A percentile compares a stretch with the other conserved stretches of the same genome.
These are phyloP conservation scores for Trametes maxima DNA, from an alignment of 768 basidiomycete genomes.

Conservation along the genomic window DNA sequence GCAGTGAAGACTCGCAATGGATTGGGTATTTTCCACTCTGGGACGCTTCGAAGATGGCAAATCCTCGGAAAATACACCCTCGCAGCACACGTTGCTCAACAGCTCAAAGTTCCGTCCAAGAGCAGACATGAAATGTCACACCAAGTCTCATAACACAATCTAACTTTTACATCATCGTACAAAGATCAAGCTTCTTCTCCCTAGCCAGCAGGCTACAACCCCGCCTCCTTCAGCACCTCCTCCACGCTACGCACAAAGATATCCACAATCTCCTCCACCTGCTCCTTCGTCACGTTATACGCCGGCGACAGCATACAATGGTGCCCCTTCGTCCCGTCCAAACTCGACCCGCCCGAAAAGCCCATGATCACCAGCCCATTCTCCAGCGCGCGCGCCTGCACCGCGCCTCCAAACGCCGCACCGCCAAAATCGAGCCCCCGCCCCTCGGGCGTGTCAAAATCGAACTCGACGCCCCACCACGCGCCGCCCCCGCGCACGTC, in stretches of 20 bases:
- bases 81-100: too few relatives aligned
- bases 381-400: conserved; percentile 69
- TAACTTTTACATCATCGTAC: background rate
- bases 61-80: too few relatives aligned
- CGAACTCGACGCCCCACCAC: conserved; percentile 86
- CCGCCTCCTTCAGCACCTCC: conserved; percentile 52
- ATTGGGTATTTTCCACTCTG: too few relatives aligned
- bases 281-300: conserved; percentile 70
- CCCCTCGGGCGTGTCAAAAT: conserved; percentile 52
- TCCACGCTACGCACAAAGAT: conserved; percentile 69
- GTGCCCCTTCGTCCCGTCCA: conserved; percentile 75
- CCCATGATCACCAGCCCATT: conserved; percentile 75
- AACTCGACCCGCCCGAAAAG: conserved; percentile 65
- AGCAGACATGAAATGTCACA: background rate
- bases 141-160: background rate
- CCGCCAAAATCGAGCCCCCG: conserved; percentile 48
- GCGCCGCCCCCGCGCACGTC: conserved; percentile 84
- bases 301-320: conserved; percentile 78
- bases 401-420: conserved; percentile 61
- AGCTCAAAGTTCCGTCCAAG: too few relatives aligned
- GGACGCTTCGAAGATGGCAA: too few relatives aligned
- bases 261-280: conserved; percentile 69
- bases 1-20: too few relatives aligned
- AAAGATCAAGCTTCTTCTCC: background rate
- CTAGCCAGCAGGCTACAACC: conserved; percentile 5